These are phyloP conservation scores for Fusarium burgessii DNA, from an alignment of 2,329 filamentous ascomycete genomes.

Conservation along the genomic window DNA sequence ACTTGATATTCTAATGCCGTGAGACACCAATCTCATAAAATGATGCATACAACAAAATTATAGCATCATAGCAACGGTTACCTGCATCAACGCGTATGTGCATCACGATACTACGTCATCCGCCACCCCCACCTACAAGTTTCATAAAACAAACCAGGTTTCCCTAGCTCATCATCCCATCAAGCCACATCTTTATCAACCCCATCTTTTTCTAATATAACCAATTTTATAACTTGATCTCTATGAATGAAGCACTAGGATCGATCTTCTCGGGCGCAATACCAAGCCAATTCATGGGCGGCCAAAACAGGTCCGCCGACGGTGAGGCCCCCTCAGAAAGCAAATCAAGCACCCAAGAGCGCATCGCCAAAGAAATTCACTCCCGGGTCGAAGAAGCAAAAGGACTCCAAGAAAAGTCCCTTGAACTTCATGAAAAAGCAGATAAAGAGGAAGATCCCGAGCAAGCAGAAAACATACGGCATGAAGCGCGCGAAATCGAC, in stretches of 20 bases:
- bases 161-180: conserved; percentile 1
- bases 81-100: neutral
- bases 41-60: neutral
- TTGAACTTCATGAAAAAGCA: conserved; percentile 37
- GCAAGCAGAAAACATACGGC: conserved; percentile 22
- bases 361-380: conserved; percentile 31
- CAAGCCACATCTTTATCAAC: conserved; percentile 26
- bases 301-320: conserved; percentile 3
- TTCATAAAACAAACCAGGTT: conserved; percentile 22
- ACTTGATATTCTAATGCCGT: neutral
- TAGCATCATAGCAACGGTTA: conserved; percentile 20
- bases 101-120: conserved; percentile 25
- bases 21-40: neutral
- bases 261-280: conserved; percentile 29
- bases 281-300: conserved; percentile 27
- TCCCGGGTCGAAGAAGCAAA: conserved; percentile 35
- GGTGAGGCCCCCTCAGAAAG: conserved; percentile 8
- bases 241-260: conserved; percentile 25
- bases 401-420: conserved; percentile 17
- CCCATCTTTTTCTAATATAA: neutral
- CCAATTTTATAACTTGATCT: neutral
- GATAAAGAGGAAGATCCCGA: conserved; percentile 20
- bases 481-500: conserved; percentile 32
- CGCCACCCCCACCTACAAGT: conserved; percentile 24
- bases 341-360: conserved; percentile 23